Percentiles rank a stretch among this genome's conserved stretches.
These are phyloP conservation scores for Neltuma alba DNA, from an alignment of 306 rosid genomes.

Conservation along the genomic window DNA sequence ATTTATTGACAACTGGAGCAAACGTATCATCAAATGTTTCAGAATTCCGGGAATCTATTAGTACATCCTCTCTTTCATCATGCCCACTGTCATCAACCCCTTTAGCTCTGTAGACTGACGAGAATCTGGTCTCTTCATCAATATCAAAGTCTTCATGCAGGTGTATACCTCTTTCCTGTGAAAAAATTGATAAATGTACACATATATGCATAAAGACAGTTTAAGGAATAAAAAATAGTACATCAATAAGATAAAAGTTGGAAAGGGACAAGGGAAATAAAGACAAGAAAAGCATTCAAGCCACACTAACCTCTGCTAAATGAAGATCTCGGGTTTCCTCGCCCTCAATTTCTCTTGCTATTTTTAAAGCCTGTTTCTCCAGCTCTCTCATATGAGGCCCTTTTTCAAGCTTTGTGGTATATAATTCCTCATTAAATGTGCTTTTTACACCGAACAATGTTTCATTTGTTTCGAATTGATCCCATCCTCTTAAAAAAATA, in stretches of 20 bases:
- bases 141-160: constrained; percentile 60
- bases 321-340: constrained; percentile 95
- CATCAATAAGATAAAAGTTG: constrained; percentile 1
- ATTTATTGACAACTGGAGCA: constrained; percentile 47
- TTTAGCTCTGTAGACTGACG: constrained; percentile 83
- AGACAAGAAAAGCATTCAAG: constrained; percentile 17
- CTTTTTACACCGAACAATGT: constrained; percentile 91
- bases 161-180: constrained; percentile 87
- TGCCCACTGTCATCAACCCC: constrained; percentile 68
- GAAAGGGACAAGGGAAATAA: constrained; percentile 16
- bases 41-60: constrained; percentile 60
- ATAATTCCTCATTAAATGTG: constrained; percentile 86
- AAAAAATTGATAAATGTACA: constrained; percentile 12
- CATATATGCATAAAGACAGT: constrained; percentile 14
- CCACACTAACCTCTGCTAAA: constrained; percentile 79
- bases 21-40: constrained; percentile 73
- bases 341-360: constrained; percentile 94
- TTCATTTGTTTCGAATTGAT: constrained; percentile 88
- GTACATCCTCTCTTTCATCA: constrained; percentile 64
- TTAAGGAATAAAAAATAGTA: constrained; percentile 14
- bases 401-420: constrained; percentile 90
- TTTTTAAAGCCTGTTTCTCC: constrained; percentile 79
- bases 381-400: constrained; percentile 79
- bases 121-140: constrained; percentile 94
- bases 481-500: constrained; percentile 72